Evolutionary conservation across 169 alveolate genomes (phyloP).

Genomic region (Plasmodium berghei): DNA sequence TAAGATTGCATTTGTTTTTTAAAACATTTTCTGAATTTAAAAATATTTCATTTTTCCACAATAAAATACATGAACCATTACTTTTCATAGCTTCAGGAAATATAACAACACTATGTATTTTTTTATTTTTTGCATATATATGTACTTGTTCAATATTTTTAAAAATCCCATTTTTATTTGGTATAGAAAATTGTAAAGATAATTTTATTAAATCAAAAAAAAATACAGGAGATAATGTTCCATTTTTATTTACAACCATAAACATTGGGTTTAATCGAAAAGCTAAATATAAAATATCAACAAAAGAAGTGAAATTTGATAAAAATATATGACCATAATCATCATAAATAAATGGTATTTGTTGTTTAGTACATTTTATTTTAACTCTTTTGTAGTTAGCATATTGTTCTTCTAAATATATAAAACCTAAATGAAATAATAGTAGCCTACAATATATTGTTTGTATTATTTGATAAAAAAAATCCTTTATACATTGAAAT

Average conservation of each 20-base stretch:
- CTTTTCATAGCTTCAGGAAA: slow-evolving; percentile 74
- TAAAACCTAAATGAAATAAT: slow-evolving; percentile 50
- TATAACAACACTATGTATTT: slow-evolving; percentile 51
- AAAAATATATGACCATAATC: slow-evolving; percentile 69
- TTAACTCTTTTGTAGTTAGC: slow-evolving; percentile 61
- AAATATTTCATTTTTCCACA: slow-evolving; percentile 71
- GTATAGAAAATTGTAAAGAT: slow-evolving; percentile 61
- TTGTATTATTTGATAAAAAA: slow-evolving; percentile 59
- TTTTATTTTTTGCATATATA: slow-evolving; percentile 44
- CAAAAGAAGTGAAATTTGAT: slow-evolving; percentile 65
- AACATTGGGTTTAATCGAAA: slow-evolving; percentile 59
- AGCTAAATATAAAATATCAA: slow-evolving; percentile 65
- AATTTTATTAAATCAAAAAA: slow-evolving; percentile 51
- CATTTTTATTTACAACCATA: slow-evolving; percentile 54
- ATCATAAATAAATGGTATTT: slow-evolving; percentile 54
- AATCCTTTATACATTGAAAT: slow-evolving; percentile 58
- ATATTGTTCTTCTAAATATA: slow-evolving; percentile 64
- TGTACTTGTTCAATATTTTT: slow-evolving; percentile 65
- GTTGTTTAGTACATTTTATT: slow-evolving; percentile 48
- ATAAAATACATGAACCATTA: slow-evolving; percentile 54
- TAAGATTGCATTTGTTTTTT: slow-evolving; percentile 46
- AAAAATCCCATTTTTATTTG: slow-evolving; percentile 45
- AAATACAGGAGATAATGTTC: slow-evolving; percentile 45
- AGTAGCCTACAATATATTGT: slow-evolving; percentile 46
- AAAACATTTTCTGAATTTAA: slow-evolving; percentile 32